Evolutionary conservation across 495 filamentous ascomycete genomes (phyloP).

Genomic region (Apodospora peruviana): DNA sequence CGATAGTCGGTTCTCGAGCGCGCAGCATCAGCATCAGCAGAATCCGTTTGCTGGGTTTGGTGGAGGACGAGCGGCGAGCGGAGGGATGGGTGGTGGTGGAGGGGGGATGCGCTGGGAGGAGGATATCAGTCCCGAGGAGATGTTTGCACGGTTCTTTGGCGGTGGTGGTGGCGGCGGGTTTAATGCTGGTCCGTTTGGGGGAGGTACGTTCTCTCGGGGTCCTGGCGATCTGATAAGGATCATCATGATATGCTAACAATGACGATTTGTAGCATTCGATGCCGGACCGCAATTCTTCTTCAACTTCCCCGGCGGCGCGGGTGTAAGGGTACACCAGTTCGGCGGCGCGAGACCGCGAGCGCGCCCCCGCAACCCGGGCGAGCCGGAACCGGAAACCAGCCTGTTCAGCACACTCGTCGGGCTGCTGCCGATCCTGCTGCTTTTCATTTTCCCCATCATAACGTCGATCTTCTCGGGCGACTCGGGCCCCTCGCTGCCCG

Average conservation of each 20-base stretch:
- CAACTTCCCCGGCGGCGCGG: slow-evolving; percentile 79
- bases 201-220: slow-evolving; percentile 17
- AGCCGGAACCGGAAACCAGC: slow-evolving; percentile 44
- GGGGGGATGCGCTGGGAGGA: slow-evolving; percentile 69
- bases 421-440: slow-evolving; percentile 77
- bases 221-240: too few relatives aligned
- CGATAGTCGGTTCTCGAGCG: slow-evolving; percentile 71
- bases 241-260: background rate
- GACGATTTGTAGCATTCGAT: slow-evolving; percentile 44
- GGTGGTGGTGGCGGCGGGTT: slow-evolving; percentile 63
- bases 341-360: slow-evolving; percentile 62
- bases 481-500: slow-evolving; percentile 54
- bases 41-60: slow-evolving; percentile 74
- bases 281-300: slow-evolving; percentile 83
- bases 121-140: slow-evolving; percentile 92
- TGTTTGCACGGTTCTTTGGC: slow-evolving; percentile 93
- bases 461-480: slow-evolving; percentile 69
- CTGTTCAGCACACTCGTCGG: slow-evolving; percentile 52
- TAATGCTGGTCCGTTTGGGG: slow-evolving; percentile 50
- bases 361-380: slow-evolving; percentile 63
- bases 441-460: slow-evolving; percentile 84
- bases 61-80: slow-evolving; percentile 37
- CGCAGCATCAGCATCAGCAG: slow-evolving; percentile 41
- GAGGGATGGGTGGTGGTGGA: slow-evolving; percentile 27
- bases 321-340: slow-evolving; percentile 82